These are phyloP conservation scores for Cadophora sp. DNA, from an alignment of 2,329 filamentous ascomycete species.

Conservation along the genomic window DNA sequence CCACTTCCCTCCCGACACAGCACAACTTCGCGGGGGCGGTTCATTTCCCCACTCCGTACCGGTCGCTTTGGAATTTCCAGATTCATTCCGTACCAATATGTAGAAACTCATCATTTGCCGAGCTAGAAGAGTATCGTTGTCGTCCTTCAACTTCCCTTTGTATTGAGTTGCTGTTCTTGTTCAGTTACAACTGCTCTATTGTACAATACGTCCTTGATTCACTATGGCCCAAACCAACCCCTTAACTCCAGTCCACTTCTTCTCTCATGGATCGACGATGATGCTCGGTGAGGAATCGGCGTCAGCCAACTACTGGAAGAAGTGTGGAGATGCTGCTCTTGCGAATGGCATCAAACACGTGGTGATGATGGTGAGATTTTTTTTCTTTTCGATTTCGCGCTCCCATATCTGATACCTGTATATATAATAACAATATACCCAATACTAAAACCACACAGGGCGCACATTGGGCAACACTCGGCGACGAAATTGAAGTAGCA, in stretches of 20 bases:
- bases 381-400: neutral
- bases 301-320: constrained; percentile 70
- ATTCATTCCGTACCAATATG: neutral
- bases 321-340: constrained; percentile 67
- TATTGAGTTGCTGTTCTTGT: neutral
- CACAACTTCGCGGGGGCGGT: neutral
- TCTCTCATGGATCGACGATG: constrained; percentile 75
- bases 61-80: neutral
- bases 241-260: constrained; percentile 46
- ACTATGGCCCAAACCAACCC: constrained; percentile 18
- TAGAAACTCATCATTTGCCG: neutral
- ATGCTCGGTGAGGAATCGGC: constrained; percentile 71
- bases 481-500: constrained; percentile 64
- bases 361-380: constrained; percentile 64
- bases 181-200: neutral
- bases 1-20: neutral
- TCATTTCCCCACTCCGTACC: neutral
- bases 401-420: too few species aligned
- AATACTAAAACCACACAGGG: constrained; percentile 49
- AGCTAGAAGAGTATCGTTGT: neutral
- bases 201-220: neutral
- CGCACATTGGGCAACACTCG: constrained; percentile 68
- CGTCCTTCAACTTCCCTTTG: neutral
- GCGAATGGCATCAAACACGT: constrained; percentile 65
- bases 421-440: neutral